Evolutionary conservation across 768 basidiomycete species (phyloP), one percentile per base, ranked within the genome.

Genomic region (Gyrodon lividus): DNA sequence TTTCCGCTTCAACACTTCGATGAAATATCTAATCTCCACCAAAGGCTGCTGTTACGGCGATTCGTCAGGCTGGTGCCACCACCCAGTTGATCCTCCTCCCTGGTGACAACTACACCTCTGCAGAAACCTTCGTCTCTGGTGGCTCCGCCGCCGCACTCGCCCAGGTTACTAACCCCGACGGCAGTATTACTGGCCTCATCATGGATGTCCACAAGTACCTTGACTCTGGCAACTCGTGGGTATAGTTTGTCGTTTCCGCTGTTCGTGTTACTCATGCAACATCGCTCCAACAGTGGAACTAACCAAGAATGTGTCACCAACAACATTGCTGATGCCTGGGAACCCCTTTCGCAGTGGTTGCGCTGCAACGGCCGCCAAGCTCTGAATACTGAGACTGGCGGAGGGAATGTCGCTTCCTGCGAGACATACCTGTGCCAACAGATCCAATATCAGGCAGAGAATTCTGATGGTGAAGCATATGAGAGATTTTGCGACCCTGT

Each of bases 141-240:
- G 77, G 76, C 5, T 80, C 79, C 23, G 80, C 75, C 2, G 72
- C 71, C 13, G 77, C 81, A 3, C 68, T 85, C 28, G 59, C 54
- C 54, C 70, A 59, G 38, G 74, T 81, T 33, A 70, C 43, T 5
- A 79, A 79, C 56, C 74, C 71, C 26, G 78, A 80, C 53, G 76
- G 78, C 5, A 71, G 66, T 19, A 70, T 50, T 13, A 73, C 66
- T 20, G 71, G 72, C 59, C 72, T 84, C 37, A 67, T 84, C 51
- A 77, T 84, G 58, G 83, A 85, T 57, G 81, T 83, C 2, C 83
- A 84, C 73, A 78, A 81, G 60, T 84, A 83, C 66, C 75, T 81
- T 43, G 82, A 84, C 63, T 68, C 58, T 14, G 80, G 83, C 57
- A 77, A 75, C 60, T 79, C 74, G 50, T 77, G 60, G 65, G 73